A percentile compares a stretch with the other conserved stretches of the same genome.
phyloP scores from a whole-genome alignment of 495 filamentous ascomycete genomes.

The Neurospora sp. region DNA sequence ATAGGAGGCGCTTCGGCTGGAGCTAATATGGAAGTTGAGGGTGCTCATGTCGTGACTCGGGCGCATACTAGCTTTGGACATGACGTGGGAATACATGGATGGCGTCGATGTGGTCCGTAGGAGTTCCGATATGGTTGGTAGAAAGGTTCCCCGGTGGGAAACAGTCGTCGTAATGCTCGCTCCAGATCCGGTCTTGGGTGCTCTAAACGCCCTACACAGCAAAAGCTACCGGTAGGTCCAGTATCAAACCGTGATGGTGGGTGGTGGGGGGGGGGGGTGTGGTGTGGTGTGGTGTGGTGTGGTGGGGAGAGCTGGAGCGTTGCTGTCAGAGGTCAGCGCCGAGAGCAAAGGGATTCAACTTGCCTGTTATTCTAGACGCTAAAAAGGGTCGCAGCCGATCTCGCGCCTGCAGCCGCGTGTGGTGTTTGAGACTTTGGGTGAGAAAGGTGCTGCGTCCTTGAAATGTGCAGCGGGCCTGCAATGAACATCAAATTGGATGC shows the following conservation, averaged over 20 bases:
- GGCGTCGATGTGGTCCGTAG: background rate
- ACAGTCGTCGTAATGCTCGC: background rate
- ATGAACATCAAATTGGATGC: background rate
- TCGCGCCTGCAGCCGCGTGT: slow-evolving; percentile 23
- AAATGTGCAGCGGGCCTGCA: background rate
- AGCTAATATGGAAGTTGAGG: slow-evolving; percentile 2
- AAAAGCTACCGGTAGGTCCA: slow-evolving; percentile 2
- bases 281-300: slow-evolving; percentile 4
- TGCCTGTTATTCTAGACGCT: background rate
- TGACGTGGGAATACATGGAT: background rate
- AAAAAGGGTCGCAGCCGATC: slow-evolving; percentile 18
- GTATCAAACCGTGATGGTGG: background rate
- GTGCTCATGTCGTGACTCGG: background rate
- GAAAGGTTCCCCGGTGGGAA: background rate
- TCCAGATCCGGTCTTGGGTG: background rate
- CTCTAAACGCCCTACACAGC: background rate
- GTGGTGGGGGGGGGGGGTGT: background rate
- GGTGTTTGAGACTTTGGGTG: slow-evolving; percentile 1
- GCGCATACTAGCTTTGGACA: background rate
- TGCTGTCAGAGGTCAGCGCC: background rate
- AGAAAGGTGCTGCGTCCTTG: slow-evolving; percentile 1
- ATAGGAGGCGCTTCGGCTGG: slow-evolving; percentile 11
- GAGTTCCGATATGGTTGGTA: slow-evolving; percentile 11
- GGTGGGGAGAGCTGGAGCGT: background rate
- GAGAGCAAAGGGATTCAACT: background rate